Base-by-base conservation (phyloP, 768 basidiomycete genomes). In the Macrocybe gigantea region DNA sequence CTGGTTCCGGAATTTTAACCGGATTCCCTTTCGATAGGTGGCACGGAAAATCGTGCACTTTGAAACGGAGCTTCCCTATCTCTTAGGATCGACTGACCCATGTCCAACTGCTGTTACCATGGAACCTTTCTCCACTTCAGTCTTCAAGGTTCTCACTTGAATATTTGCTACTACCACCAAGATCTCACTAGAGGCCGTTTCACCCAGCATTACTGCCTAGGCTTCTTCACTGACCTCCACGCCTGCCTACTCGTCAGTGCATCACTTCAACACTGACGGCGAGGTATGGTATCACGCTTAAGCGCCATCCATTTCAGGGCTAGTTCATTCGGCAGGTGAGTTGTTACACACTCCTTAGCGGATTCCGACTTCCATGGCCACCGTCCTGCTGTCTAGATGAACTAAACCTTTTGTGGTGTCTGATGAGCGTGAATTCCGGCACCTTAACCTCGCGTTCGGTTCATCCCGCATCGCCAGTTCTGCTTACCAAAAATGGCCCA, bases 261-360 rank as follows among this genome's bases (percentile, higher is more conserved):
- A 62, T 84, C 79, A 78, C 74, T 78, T 71, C 65, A 79, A 80
- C 79, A 70, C 78, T 74, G 75, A 82, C 77, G 80, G 83, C 72
- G 80, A 82, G 79, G 83, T 85, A 79, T 85, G 84, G 84, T 83
- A 80, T 77, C 77, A 83, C 79, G 75, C 82, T 85, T 83, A 77
- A 86, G 83, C 82, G 82, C 84, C 83, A 85, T 85, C 84, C 82
- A 85, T 85, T 85, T 85, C 80, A 85, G 82, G 83, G 83, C 83
- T 83, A 85, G 83, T 85, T 84, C 78, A 82, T 86, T 86, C 82
- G 80, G 83, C 83, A 84, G 83, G 82, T 85, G 82, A 85, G 82
- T 85, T 83, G 82, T 83, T 83, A 83, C 82, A 84, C 82, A 84
- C 80, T 83, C 81, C 82, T 83, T 83, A 83, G 82, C 79, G 79